Evolutionary conservation across 768 basidiomycete species (phyloP).

Genomic region (Kwoniella dejecticola): DNA sequence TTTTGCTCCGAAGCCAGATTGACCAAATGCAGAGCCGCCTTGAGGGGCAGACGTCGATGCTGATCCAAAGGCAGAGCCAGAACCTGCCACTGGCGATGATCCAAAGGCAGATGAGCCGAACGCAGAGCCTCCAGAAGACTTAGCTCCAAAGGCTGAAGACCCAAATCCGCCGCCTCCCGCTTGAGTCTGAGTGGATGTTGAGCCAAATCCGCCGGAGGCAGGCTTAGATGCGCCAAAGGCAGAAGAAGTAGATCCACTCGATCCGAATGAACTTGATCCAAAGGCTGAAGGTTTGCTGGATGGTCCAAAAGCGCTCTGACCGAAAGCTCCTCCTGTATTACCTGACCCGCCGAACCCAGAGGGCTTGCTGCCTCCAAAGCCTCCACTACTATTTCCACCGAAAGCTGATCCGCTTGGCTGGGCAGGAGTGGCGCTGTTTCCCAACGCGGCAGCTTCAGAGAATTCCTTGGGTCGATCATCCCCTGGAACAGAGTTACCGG

Average conservation of each 20-base stretch:
- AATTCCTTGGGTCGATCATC: slow-evolving; percentile 31
- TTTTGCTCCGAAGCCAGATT: slow-evolving; percentile 23
- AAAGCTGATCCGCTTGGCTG: slow-evolving; percentile 1
- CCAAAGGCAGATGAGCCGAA: slow-evolving; percentile 30
- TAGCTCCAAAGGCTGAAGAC: slow-evolving; percentile 19
- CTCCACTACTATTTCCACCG: slow-evolving; percentile 16
- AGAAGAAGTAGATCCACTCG: slow-evolving; percentile 2
- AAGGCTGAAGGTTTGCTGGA: slow-evolving; percentile 26
- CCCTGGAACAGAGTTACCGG: slow-evolving; percentile 13
- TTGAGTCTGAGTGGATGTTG: slow-evolving; percentile 16
- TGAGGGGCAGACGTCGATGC: slow-evolving; percentile 18
- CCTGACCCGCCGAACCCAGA: slow-evolving; percentile 15
- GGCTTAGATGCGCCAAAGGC: slow-evolving; percentile 19
- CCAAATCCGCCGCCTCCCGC: slow-evolving; percentile 23
- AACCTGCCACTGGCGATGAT: slow-evolving; percentile 17
- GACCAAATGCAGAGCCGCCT: slow-evolving; percentile 24
- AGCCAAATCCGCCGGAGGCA: slow-evolving; percentile 7
- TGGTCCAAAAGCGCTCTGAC: slow-evolving; percentile 28
- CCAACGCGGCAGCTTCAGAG: slow-evolving; percentile 33
- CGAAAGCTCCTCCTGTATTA: slow-evolving; percentile 23
- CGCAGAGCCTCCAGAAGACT: slow-evolving; percentile 11
- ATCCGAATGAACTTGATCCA: slow-evolving; percentile 17
- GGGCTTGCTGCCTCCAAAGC: slow-evolving; percentile 16
- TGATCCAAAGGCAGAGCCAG: slow-evolving; percentile 24
- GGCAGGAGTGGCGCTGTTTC: background rate